phyloP scores from a whole-genome alignment of 257 asterid genomes.

The Nicotiana benthamiana region DNA sequence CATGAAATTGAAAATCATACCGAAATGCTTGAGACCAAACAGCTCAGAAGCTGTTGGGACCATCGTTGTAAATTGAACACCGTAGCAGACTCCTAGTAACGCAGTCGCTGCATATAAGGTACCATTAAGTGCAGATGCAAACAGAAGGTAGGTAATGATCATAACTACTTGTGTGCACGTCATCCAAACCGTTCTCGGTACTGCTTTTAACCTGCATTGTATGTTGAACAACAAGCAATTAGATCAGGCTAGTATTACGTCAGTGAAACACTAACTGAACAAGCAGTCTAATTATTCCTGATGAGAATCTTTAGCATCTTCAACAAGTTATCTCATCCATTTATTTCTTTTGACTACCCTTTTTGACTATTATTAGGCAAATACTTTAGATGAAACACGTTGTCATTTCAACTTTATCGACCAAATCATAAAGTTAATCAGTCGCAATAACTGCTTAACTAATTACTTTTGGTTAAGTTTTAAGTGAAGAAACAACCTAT shows the following conservation, averaged over 20 bases:
- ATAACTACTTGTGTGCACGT: conserved; percentile 45
- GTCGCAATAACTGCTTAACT: background rate
- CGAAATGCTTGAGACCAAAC: conserved; percentile 62
- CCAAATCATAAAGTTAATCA: background rate
- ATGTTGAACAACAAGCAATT: background rate
- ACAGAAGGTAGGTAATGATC: conserved; percentile 50
- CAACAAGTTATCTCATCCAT: background rate
- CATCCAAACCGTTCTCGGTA: conserved; percentile 70
- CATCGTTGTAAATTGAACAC: conserved; percentile 52
- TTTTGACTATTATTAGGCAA: background rate
- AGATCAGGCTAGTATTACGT: background rate
- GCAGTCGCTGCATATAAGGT: conserved; percentile 45
- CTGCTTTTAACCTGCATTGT: conserved; percentile 42
- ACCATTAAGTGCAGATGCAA: conserved; percentile 39
- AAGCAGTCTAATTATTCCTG: background rate
- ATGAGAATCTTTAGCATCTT: background rate
- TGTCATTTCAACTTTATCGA: background rate
- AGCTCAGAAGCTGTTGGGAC: conserved; percentile 67
- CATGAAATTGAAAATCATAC: conserved; percentile 52
- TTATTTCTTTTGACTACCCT: background rate
- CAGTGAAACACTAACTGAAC: background rate
- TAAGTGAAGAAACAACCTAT: background rate
- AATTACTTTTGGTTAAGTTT: background rate
- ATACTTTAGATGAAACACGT: background rate
- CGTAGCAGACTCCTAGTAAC: conserved; percentile 66